These are phyloP conservation scores for Inga leiocalycina DNA, from an alignment of 306 rosid genomes.

Conservation along the genomic window DNA sequence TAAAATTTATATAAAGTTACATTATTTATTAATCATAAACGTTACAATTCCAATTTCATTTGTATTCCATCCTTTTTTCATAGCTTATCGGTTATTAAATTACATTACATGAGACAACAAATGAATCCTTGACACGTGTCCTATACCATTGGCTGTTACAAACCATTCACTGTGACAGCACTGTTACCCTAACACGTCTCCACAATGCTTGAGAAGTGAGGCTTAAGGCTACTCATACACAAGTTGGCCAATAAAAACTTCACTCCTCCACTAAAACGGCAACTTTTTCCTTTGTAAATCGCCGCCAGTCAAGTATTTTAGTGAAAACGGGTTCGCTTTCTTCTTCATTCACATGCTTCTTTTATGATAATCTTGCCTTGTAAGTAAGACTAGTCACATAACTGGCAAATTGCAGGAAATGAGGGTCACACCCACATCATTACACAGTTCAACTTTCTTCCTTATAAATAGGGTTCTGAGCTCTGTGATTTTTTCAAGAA, in stretches of 20 bases:
- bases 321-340: background rate
- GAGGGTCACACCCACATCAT: conserved; percentile 1
- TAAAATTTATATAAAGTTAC: no score
- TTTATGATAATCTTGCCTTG: conserved; percentile 32
- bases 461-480: background rate
- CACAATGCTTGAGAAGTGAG: background rate
- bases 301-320: background rate
- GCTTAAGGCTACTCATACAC: background rate
- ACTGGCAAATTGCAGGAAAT: conserved; percentile 8
- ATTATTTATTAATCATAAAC: background rate
- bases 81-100: background rate
- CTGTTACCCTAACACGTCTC: background rate
- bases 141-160: background rate
- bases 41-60: background rate
- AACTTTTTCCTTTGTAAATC: background rate
- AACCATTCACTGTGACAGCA: background rate
- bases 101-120: background rate
- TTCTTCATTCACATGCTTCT: background rate
- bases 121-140: background rate
- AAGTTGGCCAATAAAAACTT: background rate
- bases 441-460: background rate
- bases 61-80: background rate
- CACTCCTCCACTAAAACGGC: background rate
- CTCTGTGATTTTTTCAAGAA: no score
- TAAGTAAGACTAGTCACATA: conserved; percentile 28